phyloP scores from a whole-genome alignment of 192 early-diverging fungal genomes.

The Powellomyces hirtus region DNA sequence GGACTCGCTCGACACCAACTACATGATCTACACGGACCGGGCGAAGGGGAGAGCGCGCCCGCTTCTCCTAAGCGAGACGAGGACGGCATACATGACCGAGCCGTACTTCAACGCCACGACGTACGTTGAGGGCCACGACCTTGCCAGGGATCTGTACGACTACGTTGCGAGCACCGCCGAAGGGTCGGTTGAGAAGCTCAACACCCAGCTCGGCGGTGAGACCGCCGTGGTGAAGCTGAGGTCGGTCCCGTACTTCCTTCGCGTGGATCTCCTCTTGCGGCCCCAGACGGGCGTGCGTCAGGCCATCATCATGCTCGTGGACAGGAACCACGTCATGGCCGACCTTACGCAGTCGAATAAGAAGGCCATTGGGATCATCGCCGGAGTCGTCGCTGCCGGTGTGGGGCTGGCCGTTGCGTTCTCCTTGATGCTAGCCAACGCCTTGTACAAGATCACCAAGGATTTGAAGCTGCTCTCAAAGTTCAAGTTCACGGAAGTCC shows the following conservation, averaged over 20 bases:
- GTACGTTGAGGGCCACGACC: neutral
- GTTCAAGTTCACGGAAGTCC: conserved; percentile 13
- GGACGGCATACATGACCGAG: neutral
- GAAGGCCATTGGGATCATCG: conserved; percentile 9
- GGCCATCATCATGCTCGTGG: neutral
- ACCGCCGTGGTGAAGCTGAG: neutral
- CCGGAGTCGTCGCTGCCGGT: conserved; percentile 3
- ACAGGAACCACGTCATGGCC: conserved; percentile 1
- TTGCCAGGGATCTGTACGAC: neutral
- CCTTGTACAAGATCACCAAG: neutral
- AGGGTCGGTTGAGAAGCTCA: neutral
- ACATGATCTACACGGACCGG: neutral
- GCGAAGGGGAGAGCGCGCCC: neutral
- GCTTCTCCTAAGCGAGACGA: neutral
- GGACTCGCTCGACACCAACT: neutral
- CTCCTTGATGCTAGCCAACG: neutral
- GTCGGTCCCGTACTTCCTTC: neutral
- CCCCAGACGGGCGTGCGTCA: neutral
- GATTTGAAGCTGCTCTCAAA: conserved; percentile 1
- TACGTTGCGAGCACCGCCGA: neutral
- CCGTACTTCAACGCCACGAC: neutral
- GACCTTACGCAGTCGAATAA: neutral
- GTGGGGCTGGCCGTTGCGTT: neutral
- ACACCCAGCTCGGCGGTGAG: too few relatives aligned
- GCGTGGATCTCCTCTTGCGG: neutral